Base-by-base conservation (phyloP, 2,329 filamentous ascomycete genomes). In the Delphinella strobiligena region DNA sequence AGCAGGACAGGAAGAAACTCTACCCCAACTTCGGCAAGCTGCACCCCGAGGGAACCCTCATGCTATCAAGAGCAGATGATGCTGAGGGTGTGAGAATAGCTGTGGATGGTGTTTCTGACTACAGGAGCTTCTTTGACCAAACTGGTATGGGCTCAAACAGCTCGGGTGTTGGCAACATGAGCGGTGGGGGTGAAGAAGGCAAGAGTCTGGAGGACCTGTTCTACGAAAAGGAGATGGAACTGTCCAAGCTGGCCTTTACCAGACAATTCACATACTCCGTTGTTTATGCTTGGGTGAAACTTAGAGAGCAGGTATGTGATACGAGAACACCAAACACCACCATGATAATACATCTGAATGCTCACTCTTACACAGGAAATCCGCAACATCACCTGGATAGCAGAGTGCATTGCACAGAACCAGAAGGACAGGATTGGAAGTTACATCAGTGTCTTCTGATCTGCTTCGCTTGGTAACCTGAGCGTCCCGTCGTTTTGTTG, bases 141-240 rank as follows among this genome's bases (percentile, higher is more conserved):
- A 83, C 88, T n/a, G 80, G 80, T 24, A 64, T 83, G 51, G 86
- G 82, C 30, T 41, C 41, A 12, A 27, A 27, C n/a, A 69, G 78
- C 24, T 74, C 76, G 4, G 78, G 82, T 3, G 74, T 86, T 19
- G 85, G 86, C 34, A 93, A 93, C 62, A 86, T 88, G 82, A 76
- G 77, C 17, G 82, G 84, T 44, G 86, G 86, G 27, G 78, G 80
- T 18, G 71, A 76, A 12, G 87, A 94, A 50, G 82, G 84, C 36
- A 87, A 84, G 67, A 95, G 88, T 53, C 63, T 98, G 52, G 91
- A 98, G 60, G 91, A 98, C 57, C 72, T 98, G 68, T 98, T 98
- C 66, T 98, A 98, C 61, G 86, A 95, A 62, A 96, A 94, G 67
- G 91, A 98, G 67, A 96, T 96, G 91, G 88, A 98, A 61, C 82